Evolutionary conservation across 495 filamentous ascomycete genomes (phyloP), one percentile per base, ranked within the genome.

Genomic region (Penicillium crystallinum): DNA sequence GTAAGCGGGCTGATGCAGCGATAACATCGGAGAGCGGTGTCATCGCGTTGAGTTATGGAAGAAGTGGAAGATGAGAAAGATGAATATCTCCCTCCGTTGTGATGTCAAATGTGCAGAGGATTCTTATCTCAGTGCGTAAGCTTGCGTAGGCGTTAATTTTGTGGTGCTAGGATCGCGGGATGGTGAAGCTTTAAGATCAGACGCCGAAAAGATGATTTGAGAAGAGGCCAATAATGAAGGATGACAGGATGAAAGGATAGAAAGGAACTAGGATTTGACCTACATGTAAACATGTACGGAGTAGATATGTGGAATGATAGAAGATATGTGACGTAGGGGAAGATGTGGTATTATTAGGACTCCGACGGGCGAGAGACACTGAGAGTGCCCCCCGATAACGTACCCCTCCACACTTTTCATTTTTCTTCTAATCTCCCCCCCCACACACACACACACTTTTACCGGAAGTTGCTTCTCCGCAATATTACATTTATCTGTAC

Each of bases 1-100:
- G 54, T 18, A 61, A 31, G 21, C 52, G 41, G 7, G 61, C 35
- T 4, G 57, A 60, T 6, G 53, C 39, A 7, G 60, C 41, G 43
- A 48, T 23, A 42, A 63, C 33, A 41, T 53, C 50, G 11, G 56
- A 45, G 29, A 58, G 25, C 10, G 47, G 10, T 11, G 43, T 48
- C 60, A 63, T 62, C 2, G 37, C 40, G 38, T 37, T 36, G 8
- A 44, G 12, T 14, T 18, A 34, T 15, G 34, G 14, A 30, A 29
- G 11, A 14, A 36, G 30, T n/a, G n/a, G n/a, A n/a, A n/a, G n/a
- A n/a, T n/a, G n/a, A n/a, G n/a, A n/a, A n/a, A 40, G 15, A 43
- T 1, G 42, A n/a, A 18, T 52, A 49, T 21, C 22, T 37, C 33
- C n/a, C n/a, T n/a, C n/a, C n/a, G n/a, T 52, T 53, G 14, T 25